Base-by-base conservation (phyloP, 345 rosid species). In the Dipteronia dyeriana region DNA sequence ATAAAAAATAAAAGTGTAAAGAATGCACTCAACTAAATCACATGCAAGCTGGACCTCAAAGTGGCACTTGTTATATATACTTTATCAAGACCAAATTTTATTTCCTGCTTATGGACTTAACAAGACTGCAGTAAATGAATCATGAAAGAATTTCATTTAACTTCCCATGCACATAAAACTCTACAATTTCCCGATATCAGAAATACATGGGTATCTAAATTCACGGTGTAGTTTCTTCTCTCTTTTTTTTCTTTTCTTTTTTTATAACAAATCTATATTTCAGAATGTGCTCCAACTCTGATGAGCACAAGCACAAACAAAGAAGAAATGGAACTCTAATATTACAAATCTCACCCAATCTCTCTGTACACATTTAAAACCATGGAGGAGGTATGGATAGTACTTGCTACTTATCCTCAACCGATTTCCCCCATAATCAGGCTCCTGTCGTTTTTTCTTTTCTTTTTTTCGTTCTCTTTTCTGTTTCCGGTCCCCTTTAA, bases 281-380 rank as follows among this genome's bases (percentile, higher is more conserved):
- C 84, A 43, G 86, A 76, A 75, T 68, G 79, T 67, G 75, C 43
- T 78, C 83, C 76, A 59, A 62, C 66, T 79, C 88, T 80, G 75
- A 79, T 79, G 82, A 89, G 85, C 88, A 86, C 72, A 82, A 79
- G 79, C 85, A 85, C 82, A 67, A 79, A 71, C 78, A 73, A 88
- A 83, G 76, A 86, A 79, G 77, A 88, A 81, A 80, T 76, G 67
- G 68, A 85, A 51, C 85, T 83, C 80, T 89, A 88, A 86, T 82
- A 80, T 81, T 86, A 88, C 92, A 91, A 84, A 86, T 87, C 90
- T 84, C 97, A 87, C 86, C 89, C 86, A 83, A 84, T 81, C 83
- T 70, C 84, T 82, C 95, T 90, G 90, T 92, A 92, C 97, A 90
- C 82, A 76, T 85, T 77, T 79, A 76, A 82, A 76, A 82, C 82